These are phyloP conservation scores for Triticum turgidum DNA, from an alignment of 176 grass and related monocot species.

Conservation along the genomic window DNA sequence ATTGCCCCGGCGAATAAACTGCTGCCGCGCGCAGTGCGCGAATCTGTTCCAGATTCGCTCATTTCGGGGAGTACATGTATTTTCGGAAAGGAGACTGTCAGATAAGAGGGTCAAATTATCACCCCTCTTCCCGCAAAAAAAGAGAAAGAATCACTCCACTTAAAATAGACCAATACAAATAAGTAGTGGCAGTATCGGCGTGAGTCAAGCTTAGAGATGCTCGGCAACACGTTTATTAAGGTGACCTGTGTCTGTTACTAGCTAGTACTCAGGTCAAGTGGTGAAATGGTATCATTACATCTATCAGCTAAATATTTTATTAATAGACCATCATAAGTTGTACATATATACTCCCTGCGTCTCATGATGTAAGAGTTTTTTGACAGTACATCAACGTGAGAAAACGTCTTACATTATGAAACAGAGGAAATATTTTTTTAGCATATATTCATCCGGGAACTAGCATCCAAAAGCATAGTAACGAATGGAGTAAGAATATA, in stretches of 20 bases:
- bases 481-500: slow-evolving; percentile 1
- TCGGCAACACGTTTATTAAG: neutral
- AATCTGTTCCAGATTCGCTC: slow-evolving; percentile 16
- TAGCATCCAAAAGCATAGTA: neutral
- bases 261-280: no score
- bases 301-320: neutral
- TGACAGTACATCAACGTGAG: no score
- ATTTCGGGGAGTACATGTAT: neutral
- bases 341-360: no score
- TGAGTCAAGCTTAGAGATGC: neutral
- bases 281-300: neutral
- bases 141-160: neutral
- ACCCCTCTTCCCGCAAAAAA: neutral
- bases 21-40: neutral
- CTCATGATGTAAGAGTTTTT: no score
- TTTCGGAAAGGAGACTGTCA: neutral
- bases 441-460: neutral
- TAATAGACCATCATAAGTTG: neutral
- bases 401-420: no score
- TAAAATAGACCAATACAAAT: neutral
- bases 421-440: no score
- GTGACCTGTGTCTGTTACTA: no score
- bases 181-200: neutral
- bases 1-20: slow-evolving; percentile 13
- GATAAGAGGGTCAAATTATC: slow-evolving; percentile 2